Base-by-base conservation (phyloP, 1,139 yeast species). In the Hansenula anomala region DNA sequence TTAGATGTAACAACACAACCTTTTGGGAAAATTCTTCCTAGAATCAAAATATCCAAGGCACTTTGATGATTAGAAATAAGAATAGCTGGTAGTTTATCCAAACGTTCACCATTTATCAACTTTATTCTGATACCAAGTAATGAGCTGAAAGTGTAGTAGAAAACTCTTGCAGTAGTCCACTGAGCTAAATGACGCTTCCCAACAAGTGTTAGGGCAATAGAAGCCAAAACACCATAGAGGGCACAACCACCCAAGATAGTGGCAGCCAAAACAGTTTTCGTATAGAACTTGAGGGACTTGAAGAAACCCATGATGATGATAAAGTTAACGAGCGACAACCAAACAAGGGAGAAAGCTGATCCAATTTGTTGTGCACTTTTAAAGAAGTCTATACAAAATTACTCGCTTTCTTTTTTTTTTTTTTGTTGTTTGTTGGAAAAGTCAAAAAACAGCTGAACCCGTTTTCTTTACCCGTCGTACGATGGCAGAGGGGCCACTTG, bases 1-100 rank as follows among this genome's bases (percentile, higher is more conserved):
- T 92, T 92, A 29, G 97, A 94, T 2, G 98, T 92, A 35, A 94
- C 96, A 9, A 94, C 83, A 64, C 90, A 88, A 36, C 88, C 89
- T 30, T 80, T 80, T 40, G 96, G 96, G 70, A 94, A 94, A 30
- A 87, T 62, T 49, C 73, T 77, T 18, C 96, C 97, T 52, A 92
- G 69, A 39, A 90, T 62, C 38, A 83, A 69, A 42, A 92, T 77
- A 59, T 92, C 98, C 49, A 92, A 66, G 27, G 89, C 90, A 16
- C 88, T 78, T 66, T 94, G 99, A 65, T 94, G 99, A 64, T 94
- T 94, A 14, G 95, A 78, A 8, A 94, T 69, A 45, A 87, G 73
- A 44, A 94, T 78, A 7, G 94, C 96, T 2, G 98, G 97, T 28
- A 70, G 47, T 6, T 64, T 55, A n/a, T 61, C 58, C 36, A 83